phyloP scores from a whole-genome alignment of 108 stramenopile species.

The Cyclotella cryptica region DNA sequence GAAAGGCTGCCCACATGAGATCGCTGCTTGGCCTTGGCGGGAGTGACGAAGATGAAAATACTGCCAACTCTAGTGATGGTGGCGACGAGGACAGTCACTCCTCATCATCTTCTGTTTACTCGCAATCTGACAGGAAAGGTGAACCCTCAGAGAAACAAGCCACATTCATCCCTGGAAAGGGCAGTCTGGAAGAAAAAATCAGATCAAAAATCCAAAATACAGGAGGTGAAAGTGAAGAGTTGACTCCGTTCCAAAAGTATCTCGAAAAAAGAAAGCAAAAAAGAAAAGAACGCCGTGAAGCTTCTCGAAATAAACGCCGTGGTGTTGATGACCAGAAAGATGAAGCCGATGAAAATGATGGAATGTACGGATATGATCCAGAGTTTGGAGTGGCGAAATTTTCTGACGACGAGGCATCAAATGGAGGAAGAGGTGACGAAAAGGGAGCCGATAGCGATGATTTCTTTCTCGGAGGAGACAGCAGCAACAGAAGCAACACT shows the following conservation, averaged over 20 bases:
- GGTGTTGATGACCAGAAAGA: conserved; percentile 37
- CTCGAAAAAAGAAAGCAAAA: conserved; percentile 89
- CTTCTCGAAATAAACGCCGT: conserved; percentile 48
- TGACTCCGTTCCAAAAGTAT: conserved; percentile 90
- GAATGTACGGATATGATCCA: conserved; percentile 52
- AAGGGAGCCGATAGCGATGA: conserved; percentile 45
- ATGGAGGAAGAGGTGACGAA: conserved; percentile 27
- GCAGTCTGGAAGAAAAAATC: conserved; percentile 76
- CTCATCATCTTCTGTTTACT: conserved; percentile 19
- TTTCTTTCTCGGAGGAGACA: conserved; percentile 51
- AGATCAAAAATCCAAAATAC: conserved; percentile 60
- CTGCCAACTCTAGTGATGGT: conserved; percentile 6
- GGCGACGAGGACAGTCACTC: conserved; percentile 6
- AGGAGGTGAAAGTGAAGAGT: conserved; percentile 49
- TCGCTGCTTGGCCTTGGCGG: conserved; percentile 60
- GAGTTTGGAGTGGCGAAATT: conserved; percentile 54
- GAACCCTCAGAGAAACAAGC: conserved; percentile 56
- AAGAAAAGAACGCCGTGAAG: conserved; percentile 69
- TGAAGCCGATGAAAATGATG: conserved; percentile 28
- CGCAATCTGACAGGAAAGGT: conserved; percentile 55
- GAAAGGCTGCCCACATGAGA: conserved; percentile 45
- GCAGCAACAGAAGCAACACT: conserved; percentile 1
- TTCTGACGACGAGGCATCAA: conserved; percentile 47
- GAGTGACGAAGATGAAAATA: conserved; percentile 54
- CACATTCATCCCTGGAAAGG: conserved; percentile 72